Evolutionary conservation across 2,329 filamentous ascomycete genomes (phyloP).

Genomic region (Microcyclosporella mali): DNA sequence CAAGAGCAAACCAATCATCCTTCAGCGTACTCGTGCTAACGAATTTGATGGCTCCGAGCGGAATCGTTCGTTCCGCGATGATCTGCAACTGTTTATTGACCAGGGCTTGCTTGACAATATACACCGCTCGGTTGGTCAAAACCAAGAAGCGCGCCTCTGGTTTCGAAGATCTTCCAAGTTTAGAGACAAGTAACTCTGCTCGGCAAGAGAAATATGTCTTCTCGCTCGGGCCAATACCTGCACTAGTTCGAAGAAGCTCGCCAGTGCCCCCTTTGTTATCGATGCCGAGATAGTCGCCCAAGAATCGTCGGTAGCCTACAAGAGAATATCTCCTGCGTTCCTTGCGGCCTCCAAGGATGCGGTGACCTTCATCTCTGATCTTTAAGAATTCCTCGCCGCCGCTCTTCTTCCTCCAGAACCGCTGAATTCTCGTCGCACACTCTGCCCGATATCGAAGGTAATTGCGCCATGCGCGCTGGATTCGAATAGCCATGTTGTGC

Average conservation of each 20-base stretch:
- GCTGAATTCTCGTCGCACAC: slow-evolving; percentile 86
- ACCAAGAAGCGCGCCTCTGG: slow-evolving; percentile 78
- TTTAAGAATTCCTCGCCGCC: slow-evolving; percentile 84
- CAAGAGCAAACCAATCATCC: slow-evolving; percentile 96
- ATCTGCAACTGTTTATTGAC: slow-evolving; percentile 79
- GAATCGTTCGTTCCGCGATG: slow-evolving; percentile 70
- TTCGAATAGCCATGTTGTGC: slow-evolving; percentile 99
- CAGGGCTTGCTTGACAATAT: slow-evolving; percentile 78
- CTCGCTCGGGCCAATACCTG: slow-evolving; percentile 64
- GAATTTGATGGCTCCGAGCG: slow-evolving; percentile 82
- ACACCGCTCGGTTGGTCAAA: slow-evolving; percentile 74
- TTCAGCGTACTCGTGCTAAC: slow-evolving; percentile 72
- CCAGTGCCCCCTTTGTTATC: slow-evolving; percentile 74
- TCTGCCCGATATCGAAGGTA: slow-evolving; percentile 90
- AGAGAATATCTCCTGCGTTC: slow-evolving; percentile 88
- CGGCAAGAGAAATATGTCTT: slow-evolving; percentile 82
- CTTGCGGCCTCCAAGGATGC: slow-evolving; percentile 74
- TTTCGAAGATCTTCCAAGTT: slow-evolving; percentile 95
- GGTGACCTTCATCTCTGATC: slow-evolving; percentile 80
- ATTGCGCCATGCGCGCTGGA: slow-evolving; percentile 94
- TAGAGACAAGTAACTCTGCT: slow-evolving; percentile 82
- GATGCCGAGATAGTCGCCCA: slow-evolving; percentile 90
- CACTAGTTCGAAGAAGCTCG: slow-evolving; percentile 68
- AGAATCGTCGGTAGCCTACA: slow-evolving; percentile 81
- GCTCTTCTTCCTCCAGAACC: slow-evolving; percentile 90